Conservation (phyloP, 2,329 filamentous ascomycete genomes). For the Cladophialophora psammophila region DNA sequence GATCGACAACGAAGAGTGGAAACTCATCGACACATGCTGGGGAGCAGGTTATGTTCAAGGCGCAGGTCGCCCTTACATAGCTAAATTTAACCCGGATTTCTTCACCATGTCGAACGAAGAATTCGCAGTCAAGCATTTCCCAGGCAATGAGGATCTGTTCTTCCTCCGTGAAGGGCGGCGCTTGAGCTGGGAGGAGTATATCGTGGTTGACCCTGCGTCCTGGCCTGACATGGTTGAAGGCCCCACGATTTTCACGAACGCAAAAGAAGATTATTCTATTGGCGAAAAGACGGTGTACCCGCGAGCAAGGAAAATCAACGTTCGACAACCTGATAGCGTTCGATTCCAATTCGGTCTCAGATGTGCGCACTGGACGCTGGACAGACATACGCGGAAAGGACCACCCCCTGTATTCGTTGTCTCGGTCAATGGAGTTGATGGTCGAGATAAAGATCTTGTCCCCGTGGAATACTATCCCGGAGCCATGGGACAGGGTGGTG, state of each 20-base stretch:
- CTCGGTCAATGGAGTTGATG: constrained; percentile 70
- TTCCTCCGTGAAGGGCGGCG: constrained; percentile 75
- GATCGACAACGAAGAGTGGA: constrained; percentile 88
- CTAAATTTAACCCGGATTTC: constrained; percentile 69
- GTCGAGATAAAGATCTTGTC: constrained; percentile 70
- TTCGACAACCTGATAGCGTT: constrained; percentile 64
- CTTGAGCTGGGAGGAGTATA: constrained; percentile 82
- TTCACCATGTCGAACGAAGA: constrained; percentile 75
- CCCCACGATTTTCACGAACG: constrained; percentile 57
- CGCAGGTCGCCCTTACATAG: constrained; percentile 65
- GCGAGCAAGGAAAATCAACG: constrained; percentile 63
- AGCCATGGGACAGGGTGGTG: constrained; percentile 68
- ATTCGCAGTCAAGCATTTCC: constrained; percentile 84
- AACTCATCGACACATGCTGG: constrained; percentile 91
- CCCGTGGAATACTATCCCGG: constrained; percentile 65
- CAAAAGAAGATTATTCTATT: constrained; percentile 60
- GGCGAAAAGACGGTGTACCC: constrained; percentile 69
- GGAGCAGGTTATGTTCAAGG: constrained; percentile 76
- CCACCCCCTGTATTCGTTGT: constrained; percentile 74
- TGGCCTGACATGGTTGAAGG: constrained; percentile 53
- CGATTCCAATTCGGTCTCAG: constrained; percentile 81
- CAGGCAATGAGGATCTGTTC: constrained; percentile 70
- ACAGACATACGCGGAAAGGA: constrained; percentile 67
- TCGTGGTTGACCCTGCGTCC: constrained; percentile 64
- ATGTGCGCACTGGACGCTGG: constrained; percentile 84